A percentile compares a stretch with the other conserved stretches of the same genome.
These are phyloP conservation scores for Cyclotella distinguenda DNA, from an alignment of 108 stramenopile genomes.

Conservation along the genomic window DNA sequence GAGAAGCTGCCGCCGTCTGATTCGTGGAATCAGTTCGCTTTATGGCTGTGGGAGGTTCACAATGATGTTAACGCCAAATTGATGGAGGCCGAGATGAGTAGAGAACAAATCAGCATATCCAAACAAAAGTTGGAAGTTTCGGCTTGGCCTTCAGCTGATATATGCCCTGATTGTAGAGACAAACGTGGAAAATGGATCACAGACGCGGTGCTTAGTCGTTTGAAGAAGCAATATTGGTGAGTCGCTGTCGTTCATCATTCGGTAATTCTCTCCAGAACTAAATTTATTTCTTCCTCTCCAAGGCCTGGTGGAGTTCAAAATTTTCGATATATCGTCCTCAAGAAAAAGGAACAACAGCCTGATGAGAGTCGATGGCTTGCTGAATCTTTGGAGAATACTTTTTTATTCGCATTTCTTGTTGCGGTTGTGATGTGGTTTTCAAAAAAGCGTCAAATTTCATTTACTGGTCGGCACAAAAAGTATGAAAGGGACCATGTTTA, in stretches of 20 bases:
- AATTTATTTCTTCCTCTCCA: neutral
- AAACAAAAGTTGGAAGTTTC: conserved; percentile 30
- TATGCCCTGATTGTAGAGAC: conserved; percentile 54
- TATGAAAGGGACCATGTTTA: conserved; percentile 32
- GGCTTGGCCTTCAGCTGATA: conserved; percentile 48
- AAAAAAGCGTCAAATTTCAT: conserved; percentile 22
- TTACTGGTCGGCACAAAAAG: conserved; percentile 47
- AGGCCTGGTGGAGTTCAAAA: conserved; percentile 56
- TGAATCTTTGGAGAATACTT: conserved; percentile 16
- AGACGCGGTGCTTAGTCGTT: conserved; percentile 31
- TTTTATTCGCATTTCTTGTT: conserved; percentile 14
- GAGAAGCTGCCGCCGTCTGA: conserved; percentile 34
- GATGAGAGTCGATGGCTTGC: conserved; percentile 9
- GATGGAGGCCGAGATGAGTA: conserved; percentile 44
- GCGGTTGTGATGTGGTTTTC: conserved; percentile 25
- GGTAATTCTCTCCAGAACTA: neutral
- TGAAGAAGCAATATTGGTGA: conserved; percentile 52
- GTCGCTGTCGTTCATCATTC: neutral
- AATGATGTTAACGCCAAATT: conserved; percentile 78
- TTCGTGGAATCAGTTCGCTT: conserved; percentile 64
- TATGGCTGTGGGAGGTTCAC: conserved; percentile 79
- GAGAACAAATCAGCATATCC: conserved; percentile 1
- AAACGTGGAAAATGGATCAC: conserved; percentile 51
- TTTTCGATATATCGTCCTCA: conserved; percentile 51
- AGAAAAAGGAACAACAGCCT: conserved; percentile 34